These are phyloP conservation scores for Ophiocordyceps sinensis DNA, from an alignment of 2,329 filamentous ascomycete genomes.

Conservation along the genomic window DNA sequence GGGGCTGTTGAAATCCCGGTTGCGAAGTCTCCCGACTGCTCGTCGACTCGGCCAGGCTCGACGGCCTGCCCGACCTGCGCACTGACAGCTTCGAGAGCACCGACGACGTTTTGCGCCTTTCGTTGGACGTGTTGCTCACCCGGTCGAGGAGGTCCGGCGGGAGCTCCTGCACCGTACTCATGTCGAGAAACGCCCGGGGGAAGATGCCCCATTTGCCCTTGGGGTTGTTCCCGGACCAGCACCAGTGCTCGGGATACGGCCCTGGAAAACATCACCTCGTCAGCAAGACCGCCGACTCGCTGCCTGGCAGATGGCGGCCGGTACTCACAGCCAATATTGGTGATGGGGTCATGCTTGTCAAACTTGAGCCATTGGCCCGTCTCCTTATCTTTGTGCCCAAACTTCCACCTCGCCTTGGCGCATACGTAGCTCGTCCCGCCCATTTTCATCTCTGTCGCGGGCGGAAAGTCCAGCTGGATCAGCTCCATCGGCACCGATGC, in stretches of 20 bases:
- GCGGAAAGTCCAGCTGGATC: conserved; percentile 32
- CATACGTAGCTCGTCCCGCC: conserved; percentile 30
- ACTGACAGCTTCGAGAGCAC: conserved; percentile 21
- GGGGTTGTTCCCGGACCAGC: conserved; percentile 38
- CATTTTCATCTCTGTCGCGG: conserved; percentile 29
- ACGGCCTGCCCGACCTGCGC: conserved; percentile 15
- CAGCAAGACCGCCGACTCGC: background rate
- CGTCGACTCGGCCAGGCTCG: conserved; percentile 18
- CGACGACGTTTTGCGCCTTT: conserved; percentile 16
- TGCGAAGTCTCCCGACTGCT: conserved; percentile 15
- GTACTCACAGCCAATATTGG: conserved; percentile 43
- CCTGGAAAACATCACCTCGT: conserved; percentile 14
- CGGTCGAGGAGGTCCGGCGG: conserved; percentile 10
- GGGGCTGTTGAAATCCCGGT: background rate
- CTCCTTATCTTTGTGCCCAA: conserved; percentile 29
- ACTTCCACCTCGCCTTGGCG: conserved; percentile 39
- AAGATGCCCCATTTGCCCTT: conserved; percentile 40
- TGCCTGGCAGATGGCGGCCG: no score
- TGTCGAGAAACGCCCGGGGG: conserved; percentile 33
- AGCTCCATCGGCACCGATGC: conserved; percentile 35
- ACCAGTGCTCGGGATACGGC: conserved; percentile 36
- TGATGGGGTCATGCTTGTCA: conserved; percentile 52
- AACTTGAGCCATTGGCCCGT: conserved; percentile 40
- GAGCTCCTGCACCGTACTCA: conserved; percentile 26
- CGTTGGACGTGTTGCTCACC: conserved; percentile 16